Conservation (phyloP, 768 basidiomycete species). For the Rhizopogon salebrosus region DNA sequence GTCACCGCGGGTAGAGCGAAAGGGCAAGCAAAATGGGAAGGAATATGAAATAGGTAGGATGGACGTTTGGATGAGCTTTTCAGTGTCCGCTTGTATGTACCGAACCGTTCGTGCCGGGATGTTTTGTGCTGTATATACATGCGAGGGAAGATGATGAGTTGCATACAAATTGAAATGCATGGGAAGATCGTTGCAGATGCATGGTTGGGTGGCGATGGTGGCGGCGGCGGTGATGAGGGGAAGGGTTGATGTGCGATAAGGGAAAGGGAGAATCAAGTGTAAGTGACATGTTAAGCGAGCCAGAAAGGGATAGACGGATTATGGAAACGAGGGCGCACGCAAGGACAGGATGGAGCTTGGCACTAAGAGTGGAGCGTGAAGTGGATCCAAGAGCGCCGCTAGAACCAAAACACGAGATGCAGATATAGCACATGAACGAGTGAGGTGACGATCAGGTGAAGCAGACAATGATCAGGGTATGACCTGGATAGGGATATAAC, state of each 20-base stretch:
- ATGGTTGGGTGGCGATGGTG: not conserved
- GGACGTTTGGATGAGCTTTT: not conserved
- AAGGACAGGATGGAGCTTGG: not conserved
- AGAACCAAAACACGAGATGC: conserved; percentile 1
- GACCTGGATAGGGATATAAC: not conserved
- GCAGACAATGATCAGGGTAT: not conserved
- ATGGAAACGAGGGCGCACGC: not conserved
- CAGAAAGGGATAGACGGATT: not conserved
- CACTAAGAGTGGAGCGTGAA: not conserved
- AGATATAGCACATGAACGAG: not conserved
- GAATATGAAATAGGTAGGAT: too few species aligned
- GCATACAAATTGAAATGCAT: not conserved
- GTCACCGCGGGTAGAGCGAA: not conserved
- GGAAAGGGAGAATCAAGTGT: not conserved
- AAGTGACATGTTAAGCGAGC: not conserved
- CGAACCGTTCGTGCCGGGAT: not conserved
- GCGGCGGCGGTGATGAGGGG: not conserved
- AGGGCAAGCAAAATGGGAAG: not conserved
- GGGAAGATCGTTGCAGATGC: not conserved
- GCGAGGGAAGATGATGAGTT: conserved; percentile 1
- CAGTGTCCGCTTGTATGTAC: conserved; percentile 1
- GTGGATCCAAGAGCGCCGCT: not conserved
- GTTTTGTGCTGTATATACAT: conserved; percentile 3
- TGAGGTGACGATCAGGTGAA: not conserved
- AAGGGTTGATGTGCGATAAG: not conserved